Evolutionary conservation across 2,329 filamentous ascomycete genomes (phyloP), one percentile per base, ranked within the genome.

Genomic region (Alternaria angustiovoidea): DNA sequence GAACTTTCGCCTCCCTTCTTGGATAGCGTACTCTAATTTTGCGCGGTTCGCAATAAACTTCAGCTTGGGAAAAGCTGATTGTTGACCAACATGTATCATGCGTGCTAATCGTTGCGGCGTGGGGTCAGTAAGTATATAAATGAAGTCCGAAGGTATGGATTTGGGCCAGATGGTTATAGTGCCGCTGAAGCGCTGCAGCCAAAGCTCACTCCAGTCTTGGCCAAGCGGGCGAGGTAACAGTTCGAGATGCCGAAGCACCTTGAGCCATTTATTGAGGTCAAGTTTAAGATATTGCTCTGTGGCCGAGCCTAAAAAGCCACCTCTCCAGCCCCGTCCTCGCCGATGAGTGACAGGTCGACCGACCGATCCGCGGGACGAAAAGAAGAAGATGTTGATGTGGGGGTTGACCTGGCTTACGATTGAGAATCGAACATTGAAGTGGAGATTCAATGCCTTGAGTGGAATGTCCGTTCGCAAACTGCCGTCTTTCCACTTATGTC

Each of bases 401-500:
- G 95, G 95, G 77, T 99, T 99, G 49, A 97, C 94, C 81, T 89
- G 87, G 7, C 85, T 88, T 52, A 91, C 95, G 65, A 99, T 94
- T 65, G 92, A 94, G 79, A 98, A 99, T 77, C 96, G 97, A 78
- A 98, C 95, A 77, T 98, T 98, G 83, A 99, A 99, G 75, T 98
- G 93, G 1, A 97, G 85, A 77, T 99, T 98, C 52, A 99, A 85
- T 2, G 94, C 91, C 79, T 94, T 95, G 73, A 99, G 88, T 0
- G 95, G 95, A 28, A 99, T 97, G 73, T 99, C 95, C 1, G 95
- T 99, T 38, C 95, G 87, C 55, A 99, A 81, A 68, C 91, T 95
- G 54, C 95, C 95, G 76, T 99, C 95, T 79, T 99, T 99, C 95
- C 95, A 99, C 81, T 98, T 98, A 83, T 98, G 94, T 0, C 95